Evolutionary conservation across 768 basidiomycete genomes (phyloP).

Genomic region (Daedaleopsis sinensis): DNA sequence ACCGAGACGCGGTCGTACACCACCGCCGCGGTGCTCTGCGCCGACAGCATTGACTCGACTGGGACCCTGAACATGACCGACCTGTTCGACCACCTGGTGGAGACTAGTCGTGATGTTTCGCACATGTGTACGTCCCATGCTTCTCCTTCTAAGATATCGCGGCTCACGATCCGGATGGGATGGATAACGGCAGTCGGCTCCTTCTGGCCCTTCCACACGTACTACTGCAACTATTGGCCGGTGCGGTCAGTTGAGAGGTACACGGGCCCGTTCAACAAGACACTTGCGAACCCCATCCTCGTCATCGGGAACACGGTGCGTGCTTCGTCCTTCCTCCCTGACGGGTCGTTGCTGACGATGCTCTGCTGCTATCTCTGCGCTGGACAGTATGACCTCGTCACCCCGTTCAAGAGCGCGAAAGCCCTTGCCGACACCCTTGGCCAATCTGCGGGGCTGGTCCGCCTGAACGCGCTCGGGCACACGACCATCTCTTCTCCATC

Average conservation of each 20-base stretch:
- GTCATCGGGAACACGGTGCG: constrained; percentile 13
- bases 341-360: neutral
- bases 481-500: neutral
- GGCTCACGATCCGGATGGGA: too few relatives aligned
- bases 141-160: too few relatives aligned
- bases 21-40: neutral
- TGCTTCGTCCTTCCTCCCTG: neutral
- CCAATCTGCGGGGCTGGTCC: neutral
- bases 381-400: neutral
- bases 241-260: too few relatives aligned
- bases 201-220: neutral
- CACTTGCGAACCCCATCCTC: constrained; percentile 12
- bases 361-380: neutral
- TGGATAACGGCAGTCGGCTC: neutral
- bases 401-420: neutral
- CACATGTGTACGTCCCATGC: neutral
- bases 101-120: neutral
- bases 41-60: neutral
- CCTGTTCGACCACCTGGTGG: neutral
- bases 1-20: neutral
- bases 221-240: too few relatives aligned
- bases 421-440: neutral
- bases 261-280: constrained; percentile 17
- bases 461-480: neutral
- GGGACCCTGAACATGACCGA: neutral